phyloP scores from a whole-genome alignment of 805 yeast genomes.

The Ogataea trehaloabstinens region DNA sequence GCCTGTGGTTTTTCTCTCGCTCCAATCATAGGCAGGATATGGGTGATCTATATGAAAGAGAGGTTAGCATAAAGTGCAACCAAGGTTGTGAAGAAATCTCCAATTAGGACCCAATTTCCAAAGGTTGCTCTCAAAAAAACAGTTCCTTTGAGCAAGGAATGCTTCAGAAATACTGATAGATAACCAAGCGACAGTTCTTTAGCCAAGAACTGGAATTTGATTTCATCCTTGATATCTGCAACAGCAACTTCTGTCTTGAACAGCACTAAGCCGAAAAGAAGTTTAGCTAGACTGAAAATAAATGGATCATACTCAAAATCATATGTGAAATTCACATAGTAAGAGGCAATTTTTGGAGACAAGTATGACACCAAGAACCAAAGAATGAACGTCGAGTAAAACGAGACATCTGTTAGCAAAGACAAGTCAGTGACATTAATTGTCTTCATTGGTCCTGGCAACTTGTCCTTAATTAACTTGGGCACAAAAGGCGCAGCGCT shows the following conservation, averaged over 20 bases:
- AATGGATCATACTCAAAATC: conserved; percentile 56
- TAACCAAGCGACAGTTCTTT: conserved; percentile 29
- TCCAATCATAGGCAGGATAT: neutral
- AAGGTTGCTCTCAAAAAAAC: conserved; percentile 39
- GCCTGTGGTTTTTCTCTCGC: neutral
- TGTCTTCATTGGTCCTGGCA: conserved; percentile 21
- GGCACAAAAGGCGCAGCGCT: conserved; percentile 24
- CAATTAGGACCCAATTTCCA: conserved; percentile 46
- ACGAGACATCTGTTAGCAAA: conserved; percentile 30
- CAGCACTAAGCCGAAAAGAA: conserved; percentile 38
- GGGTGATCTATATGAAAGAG: conserved; percentile 25
- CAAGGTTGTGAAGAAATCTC: conserved; percentile 44
- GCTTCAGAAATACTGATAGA: conserved; percentile 14
- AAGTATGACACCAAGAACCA: conserved; percentile 43
- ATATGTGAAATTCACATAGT: conserved; percentile 53
- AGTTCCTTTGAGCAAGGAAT: conserved; percentile 31
- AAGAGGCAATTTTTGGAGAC: conserved; percentile 43
- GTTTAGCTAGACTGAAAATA: conserved; percentile 44
- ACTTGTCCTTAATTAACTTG: conserved; percentile 17
- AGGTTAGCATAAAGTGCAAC: conserved; percentile 48
- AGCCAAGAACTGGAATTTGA: conserved; percentile 30
- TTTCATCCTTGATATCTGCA: conserved; percentile 27
- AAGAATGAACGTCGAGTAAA: conserved; percentile 32
- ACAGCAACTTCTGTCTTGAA: conserved; percentile 28
- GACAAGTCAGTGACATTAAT: conserved; percentile 37